Evolutionary conservation across 1,139 yeast genomes (phyloP).

Genomic region (Suhomyces chickasaworum): DNA sequence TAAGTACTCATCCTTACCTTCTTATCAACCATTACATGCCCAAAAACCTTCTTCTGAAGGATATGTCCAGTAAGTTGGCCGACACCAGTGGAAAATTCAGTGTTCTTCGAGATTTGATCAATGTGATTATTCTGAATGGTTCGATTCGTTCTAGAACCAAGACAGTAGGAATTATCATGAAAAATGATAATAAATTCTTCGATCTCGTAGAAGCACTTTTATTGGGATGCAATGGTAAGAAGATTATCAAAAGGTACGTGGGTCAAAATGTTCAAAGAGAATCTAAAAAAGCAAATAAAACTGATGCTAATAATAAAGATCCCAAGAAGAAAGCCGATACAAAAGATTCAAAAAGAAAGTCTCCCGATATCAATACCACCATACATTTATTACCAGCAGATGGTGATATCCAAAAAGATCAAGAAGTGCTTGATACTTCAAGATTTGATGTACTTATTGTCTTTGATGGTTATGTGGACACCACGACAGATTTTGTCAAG

Average conservation of each 20-base stretch:
- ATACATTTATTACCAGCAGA: constrained; percentile 51
- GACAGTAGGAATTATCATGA: constrained; percentile 41
- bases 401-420: constrained; percentile 35
- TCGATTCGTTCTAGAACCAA: constrained; percentile 47
- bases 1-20: constrained; percentile 86
- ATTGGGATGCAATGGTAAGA: constrained; percentile 64
- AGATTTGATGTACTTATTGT: constrained; percentile 66
- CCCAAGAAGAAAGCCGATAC: constrained; percentile 14
- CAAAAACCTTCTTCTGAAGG: constrained; percentile 73
- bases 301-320: constrained; percentile 10
- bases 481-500: constrained; percentile 31
- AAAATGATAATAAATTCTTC: constrained; percentile 47
- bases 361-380: constrained; percentile 21
- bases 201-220: constrained; percentile 80
- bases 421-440: constrained; percentile 25
- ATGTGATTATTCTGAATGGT: constrained; percentile 43
- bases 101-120: constrained; percentile 61
- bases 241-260: constrained; percentile 59
- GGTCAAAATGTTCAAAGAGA: constrained; percentile 57
- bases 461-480: constrained; percentile 70
- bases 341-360: constrained; percentile 16
- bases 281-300: constrained; percentile 28
- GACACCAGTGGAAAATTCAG: constrained; percentile 87
- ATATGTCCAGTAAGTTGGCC: constrained; percentile 71
- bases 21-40: constrained; percentile 87